Evolutionary conservation across 306 rosid genomes (phyloP).

Genomic region (Quercus wislizeni): DNA sequence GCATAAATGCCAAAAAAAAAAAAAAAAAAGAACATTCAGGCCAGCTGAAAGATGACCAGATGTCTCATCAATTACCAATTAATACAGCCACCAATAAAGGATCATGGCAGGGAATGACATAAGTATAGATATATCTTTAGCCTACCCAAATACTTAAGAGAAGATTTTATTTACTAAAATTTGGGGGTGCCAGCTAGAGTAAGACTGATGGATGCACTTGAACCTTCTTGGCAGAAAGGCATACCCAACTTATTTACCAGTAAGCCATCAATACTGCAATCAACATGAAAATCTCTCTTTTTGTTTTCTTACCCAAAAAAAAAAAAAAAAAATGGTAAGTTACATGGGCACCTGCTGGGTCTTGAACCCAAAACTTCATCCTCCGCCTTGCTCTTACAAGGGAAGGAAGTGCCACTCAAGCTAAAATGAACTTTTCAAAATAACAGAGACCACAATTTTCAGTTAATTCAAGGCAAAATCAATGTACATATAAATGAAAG

Average conservation of each 20-base stretch:
- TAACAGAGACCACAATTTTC: constrained; percentile 4
- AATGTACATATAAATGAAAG: constrained; percentile 7
- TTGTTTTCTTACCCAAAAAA: no score
- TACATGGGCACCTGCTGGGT: no score
- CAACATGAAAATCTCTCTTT: neutral
- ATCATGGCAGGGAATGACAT: neutral
- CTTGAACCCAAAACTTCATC: no score
- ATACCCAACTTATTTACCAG: neutral
- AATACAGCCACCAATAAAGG: neutral
- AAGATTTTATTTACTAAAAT: constrained; percentile 12
- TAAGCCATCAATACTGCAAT: constrained; percentile 6
- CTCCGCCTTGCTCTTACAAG: no score
- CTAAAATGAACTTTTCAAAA: neutral
- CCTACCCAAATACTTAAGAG: constrained; percentile 8
- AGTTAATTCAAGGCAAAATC: neutral
- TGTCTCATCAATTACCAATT: neutral
- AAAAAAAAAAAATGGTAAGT: no score
- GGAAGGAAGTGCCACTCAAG: no score
- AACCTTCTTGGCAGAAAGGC: neutral
- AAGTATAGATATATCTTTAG: neutral
- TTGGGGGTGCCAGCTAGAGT: neutral
- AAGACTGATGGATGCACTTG: constrained; percentile 4
- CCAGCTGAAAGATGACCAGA: neutral
- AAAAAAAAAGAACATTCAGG: neutral
- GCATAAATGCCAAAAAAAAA: neutral